Evolutionary conservation across 495 filamentous ascomycete species (phyloP), one percentile per base, ranked within the genome.

Genomic region (Sphaerosporella brunnea): DNA sequence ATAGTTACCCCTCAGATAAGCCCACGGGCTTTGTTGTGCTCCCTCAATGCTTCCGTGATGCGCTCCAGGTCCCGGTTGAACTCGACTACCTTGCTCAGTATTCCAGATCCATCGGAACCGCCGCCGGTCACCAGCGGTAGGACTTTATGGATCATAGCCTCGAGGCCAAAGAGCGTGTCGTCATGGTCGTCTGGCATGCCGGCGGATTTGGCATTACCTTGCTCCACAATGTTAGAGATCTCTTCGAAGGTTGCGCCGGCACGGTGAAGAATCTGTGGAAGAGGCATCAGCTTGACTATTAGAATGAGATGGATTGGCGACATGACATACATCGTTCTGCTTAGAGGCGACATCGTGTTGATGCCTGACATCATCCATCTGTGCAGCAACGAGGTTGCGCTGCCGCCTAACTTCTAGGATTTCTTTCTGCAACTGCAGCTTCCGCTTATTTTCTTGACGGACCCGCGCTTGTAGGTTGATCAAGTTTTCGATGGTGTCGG

Each of bases 61-160:
- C 46, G 49, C 42, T 60, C 56, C 13, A 60, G 36, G 38, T 51
- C 54, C 20, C 23, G 44, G 34, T 60, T 60, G 18, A 59, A 59
- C 24, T 54, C 56, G n/a, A 52, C 35, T 13, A 55, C 52, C 13
- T 38, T 52, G 9, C 48, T 52, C 19, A 60, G 39, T 2, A 55
- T 24, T 19, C 56, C 56, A 20, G 49, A 49, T 25, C 56, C 56
- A 23, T 48, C 46, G 1, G 44, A 30, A 18, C 42, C 50, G 10
- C 56, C 51, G 3, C 56, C 56, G 13, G 55, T 60, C 16, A 59
- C 56, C 8, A 45, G 36, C 3, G 18, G 15, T 5, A 46, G 47
- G 23, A 59, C 42, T 23, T 49, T 54, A 18, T 46, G 37, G 2
- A 55, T 18, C 3, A 59, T 28, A 9, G 51, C 56, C 13, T 50